A percentile compares a stretch with the other conserved stretches of the same genome.
Evolutionary conservation across 2,329 filamentous ascomycete genomes (phyloP).

Genomic region (Nemania abortiva): DNA sequence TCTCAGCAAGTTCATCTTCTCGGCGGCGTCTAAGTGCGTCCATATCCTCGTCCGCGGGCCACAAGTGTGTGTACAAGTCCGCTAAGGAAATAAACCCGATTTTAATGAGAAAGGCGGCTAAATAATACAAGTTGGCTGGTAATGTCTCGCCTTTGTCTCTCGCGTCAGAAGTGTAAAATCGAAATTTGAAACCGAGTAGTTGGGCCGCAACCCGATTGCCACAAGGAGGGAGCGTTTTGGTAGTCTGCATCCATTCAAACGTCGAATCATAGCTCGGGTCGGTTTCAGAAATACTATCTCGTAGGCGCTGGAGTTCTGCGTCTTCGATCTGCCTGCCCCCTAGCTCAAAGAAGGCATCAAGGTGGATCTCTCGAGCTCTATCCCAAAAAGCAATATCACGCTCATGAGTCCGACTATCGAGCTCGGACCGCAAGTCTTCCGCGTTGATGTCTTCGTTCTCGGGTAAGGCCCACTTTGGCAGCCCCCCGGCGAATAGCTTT

Average conservation of each 20-base stretch:
- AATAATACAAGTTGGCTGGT: conserved; percentile 91
- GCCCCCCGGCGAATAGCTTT: conserved; percentile 67
- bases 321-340: conserved; percentile 77
- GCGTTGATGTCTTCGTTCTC: conserved; percentile 63
- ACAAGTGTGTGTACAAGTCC: conserved; percentile 92
- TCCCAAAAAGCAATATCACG: conserved; percentile 87
- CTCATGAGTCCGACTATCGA: conserved; percentile 67
- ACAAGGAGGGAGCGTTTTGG: conserved; percentile 82
- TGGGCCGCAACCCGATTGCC: conserved; percentile 95
- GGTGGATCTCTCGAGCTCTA: conserved; percentile 78
- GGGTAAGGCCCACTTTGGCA: conserved; percentile 90
- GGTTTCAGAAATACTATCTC: conserved; percentile 61
- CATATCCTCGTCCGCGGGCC: conserved; percentile 88
- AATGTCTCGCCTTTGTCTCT: conserved; percentile 81
- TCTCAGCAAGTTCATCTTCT: conserved; percentile 80
- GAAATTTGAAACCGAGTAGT: conserved; percentile 94
- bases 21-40: conserved; percentile 76
- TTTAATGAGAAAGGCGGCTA: conserved; percentile 93
- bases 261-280: conserved; percentile 54
- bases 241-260: conserved; percentile 80
- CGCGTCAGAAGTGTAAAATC: conserved; percentile 88
- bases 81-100: conserved; percentile 94
- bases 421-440: conserved; percentile 74
- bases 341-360: conserved; percentile 90
- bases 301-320: conserved; percentile 63